A percentile compares a stretch with the other conserved stretches of the same genome.
phyloP scores from a whole-genome alignment of 148 eudicot genomes.

The Arctostaphylos glauca region DNA sequence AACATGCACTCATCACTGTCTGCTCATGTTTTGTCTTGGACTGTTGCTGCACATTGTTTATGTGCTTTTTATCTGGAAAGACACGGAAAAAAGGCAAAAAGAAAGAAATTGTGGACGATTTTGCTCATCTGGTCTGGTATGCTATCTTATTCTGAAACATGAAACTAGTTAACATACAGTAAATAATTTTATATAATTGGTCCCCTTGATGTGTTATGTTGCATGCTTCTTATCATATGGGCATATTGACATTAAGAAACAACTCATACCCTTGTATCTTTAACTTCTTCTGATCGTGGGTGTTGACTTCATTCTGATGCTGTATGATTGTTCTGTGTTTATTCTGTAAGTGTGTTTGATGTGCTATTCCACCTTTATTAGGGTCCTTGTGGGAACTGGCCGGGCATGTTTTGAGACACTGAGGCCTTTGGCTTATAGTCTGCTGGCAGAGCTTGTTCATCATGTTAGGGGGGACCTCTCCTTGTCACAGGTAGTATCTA shows the following conservation, averaged over 20 bases:
- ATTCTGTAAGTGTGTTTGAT: neutral
- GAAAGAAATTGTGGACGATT: neutral
- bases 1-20: too few species aligned
- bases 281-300: neutral
- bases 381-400: constrained; percentile 98
- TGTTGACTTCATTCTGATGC: neutral
- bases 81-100: neutral
- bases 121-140: neutral
- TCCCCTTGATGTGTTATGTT: neutral
- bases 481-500: constrained; percentile 64
- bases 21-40: neutral
- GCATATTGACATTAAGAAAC: neutral
- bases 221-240: neutral
- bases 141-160: neutral
- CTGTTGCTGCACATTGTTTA: neutral
- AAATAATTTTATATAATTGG: neutral
- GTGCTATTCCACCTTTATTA: constrained; percentile 20
- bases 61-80: neutral
- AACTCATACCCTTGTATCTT: neutral
- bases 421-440: constrained; percentile 95
- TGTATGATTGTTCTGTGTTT: neutral
- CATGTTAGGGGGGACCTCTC: constrained; percentile 93
- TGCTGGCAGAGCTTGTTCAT: constrained; percentile 94
- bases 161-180: neutral
- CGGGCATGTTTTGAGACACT: constrained; percentile 92